These are phyloP conservation scores for Eucalyptus cloeziana DNA, from an alignment of 345 rosid species.

Conservation along the genomic window DNA sequence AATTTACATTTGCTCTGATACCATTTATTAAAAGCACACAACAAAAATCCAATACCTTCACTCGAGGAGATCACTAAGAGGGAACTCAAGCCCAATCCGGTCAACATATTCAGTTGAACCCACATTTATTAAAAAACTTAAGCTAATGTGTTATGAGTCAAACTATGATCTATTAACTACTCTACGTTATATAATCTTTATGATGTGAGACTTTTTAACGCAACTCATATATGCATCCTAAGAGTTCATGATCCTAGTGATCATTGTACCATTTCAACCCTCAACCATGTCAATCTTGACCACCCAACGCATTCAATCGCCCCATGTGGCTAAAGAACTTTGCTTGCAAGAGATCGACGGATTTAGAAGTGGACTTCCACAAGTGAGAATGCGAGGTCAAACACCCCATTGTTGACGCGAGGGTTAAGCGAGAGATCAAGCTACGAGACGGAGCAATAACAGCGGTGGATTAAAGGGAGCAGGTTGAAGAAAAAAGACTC, in stretches of 20 bases:
- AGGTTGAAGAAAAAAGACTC: not conserved
- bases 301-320: not conserved
- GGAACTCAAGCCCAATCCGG: not conserved
- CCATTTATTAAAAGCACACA: not conserved
- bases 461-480: not conserved
- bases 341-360: not conserved
- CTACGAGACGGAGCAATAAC: not conserved
- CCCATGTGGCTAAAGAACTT: not conserved
- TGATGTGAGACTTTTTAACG: too few species aligned
- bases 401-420: not conserved
- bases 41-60: not conserved
- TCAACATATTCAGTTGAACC: too few species aligned
- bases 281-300: not conserved
- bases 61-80: too few species aligned
- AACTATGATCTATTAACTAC: too few species aligned
- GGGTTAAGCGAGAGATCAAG: not conserved
- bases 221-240: not conserved
- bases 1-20: not conserved
- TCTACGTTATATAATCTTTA: too few species aligned
- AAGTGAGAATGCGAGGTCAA: not conserved
- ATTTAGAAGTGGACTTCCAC: not conserved
- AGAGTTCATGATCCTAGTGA: not conserved
- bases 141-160: not conserved
- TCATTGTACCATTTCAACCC: not conserved
- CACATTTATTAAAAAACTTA: rapidly evolving